These are phyloP conservation scores for Phyllosticta citrichinensis DNA, from an alignment of 2,329 filamentous ascomycete species.

Conservation along the genomic window DNA sequence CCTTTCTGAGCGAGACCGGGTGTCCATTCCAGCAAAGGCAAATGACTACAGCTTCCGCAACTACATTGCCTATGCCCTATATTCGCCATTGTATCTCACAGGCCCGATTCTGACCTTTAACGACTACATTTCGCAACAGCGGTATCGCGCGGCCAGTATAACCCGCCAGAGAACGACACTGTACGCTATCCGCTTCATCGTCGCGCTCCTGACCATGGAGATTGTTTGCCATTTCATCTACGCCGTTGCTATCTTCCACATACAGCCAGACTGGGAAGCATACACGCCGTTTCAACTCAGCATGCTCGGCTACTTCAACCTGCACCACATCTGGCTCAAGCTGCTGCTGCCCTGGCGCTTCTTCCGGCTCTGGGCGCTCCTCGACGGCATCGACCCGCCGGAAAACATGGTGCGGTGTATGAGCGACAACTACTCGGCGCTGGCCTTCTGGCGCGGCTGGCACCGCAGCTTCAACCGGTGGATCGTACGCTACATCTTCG, in stretches of 20 bases:
- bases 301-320: constrained; percentile 89
- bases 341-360: constrained; percentile 95
- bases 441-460: constrained; percentile 94
- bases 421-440: constrained; percentile 83
- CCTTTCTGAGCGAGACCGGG: constrained; percentile 80
- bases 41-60: constrained; percentile 71
- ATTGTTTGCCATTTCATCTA: constrained; percentile 79
- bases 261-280: constrained; percentile 64
- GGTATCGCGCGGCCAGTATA: constrained; percentile 63
- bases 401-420: constrained; percentile 99
- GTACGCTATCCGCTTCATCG: constrained; percentile 72
- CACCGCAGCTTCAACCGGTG: constrained; percentile 92
- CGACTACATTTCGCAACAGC: constrained; percentile 83
- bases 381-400: constrained; percentile 86
- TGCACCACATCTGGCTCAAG: constrained; percentile 97
- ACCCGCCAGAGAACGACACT: constrained; percentile 60
- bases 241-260: constrained; percentile 81
- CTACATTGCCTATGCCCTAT: constrained; percentile 81
- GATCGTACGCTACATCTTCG: constrained; percentile 86
- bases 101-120: constrained; percentile 97
- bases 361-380: constrained; percentile 89
- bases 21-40: constrained; percentile 61
- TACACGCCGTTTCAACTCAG: constrained; percentile 83
- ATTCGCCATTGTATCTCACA: constrained; percentile 84
- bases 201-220: constrained; percentile 82